Evolutionary conservation across 2,329 filamentous ascomycete genomes (phyloP), one percentile per base, ranked within the genome.

Genomic region (Septoria linicola): DNA sequence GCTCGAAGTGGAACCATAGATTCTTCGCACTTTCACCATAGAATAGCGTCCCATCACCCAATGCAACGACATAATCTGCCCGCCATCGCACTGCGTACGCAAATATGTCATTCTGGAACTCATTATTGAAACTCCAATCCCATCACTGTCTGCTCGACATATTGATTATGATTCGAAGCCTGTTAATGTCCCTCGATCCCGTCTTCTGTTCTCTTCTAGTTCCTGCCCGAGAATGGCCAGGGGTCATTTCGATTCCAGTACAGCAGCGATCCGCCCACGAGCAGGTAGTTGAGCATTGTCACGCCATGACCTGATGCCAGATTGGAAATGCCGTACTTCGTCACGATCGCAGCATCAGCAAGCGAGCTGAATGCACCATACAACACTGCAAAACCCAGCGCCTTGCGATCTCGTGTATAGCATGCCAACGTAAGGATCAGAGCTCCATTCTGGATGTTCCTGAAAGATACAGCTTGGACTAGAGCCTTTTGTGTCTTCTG

Each of bases 381-480:
- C 34, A 54, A 55, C n/a, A 66, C 44, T 30, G 59, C 60, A 34
- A 64, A 55, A 0, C 66, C 66, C 51, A 68, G 45, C 34, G 64
- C 61, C 43, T 51, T 59, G 13, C 66, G 46, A 54, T 68, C 66
- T 19, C 63, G 49, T n/a, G 59, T 62, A 37, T 66, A 67, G 31
- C 54, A 57, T 13, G 60, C 66, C 25, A 68, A 58, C 20, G 66
- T 63, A 32, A 68, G 51, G 8, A 68, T 42, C 45, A 67, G 39
- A 3, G 63, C 54, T 16, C 65, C 66, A 25, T 68, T 63, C 37
- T 66, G 60, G 3, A 68, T 49, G 32, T 68, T 68, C 16, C 66
- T 50, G 17, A 62, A 60, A 6, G 65, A 65, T 13, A 67, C 57
- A 6, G 65, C 63, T 30, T 57, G 51, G 11, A 63, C 53, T 2